Percentiles rank a stretch among this genome's conserved stretches.
These are phyloP conservation scores for Leccinum aurantiacum DNA, from an alignment of 768 basidiomycete species.

Conservation along the genomic window DNA sequence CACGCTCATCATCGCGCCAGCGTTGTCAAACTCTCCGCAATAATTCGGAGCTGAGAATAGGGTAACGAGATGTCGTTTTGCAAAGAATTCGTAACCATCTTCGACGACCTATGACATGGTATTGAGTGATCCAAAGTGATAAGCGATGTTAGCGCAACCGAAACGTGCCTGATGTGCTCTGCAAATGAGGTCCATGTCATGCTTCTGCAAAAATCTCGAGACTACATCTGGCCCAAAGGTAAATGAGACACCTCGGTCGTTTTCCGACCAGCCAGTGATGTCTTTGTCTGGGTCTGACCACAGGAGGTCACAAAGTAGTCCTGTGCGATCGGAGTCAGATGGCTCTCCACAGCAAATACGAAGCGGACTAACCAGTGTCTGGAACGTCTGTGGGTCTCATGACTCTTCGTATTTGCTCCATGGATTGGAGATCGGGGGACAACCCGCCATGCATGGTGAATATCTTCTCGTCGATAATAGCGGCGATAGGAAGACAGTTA, in stretches of 20 bases:
- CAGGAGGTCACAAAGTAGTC: constrained; percentile 91
- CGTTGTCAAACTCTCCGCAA: constrained; percentile 97
- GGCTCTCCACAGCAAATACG: background rate
- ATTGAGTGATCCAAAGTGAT: constrained; percentile 3
- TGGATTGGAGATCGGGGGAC: constrained; percentile 95
- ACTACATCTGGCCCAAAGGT: constrained; percentile 99
- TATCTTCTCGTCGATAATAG: constrained; percentile 99
- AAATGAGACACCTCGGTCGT: constrained; percentile 98
- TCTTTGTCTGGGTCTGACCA: constrained; percentile 99
- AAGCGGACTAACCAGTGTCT: constrained; percentile 73
- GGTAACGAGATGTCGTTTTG: constrained; percentile 95
- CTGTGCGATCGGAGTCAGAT: constrained; percentile 39
- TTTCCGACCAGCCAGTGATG: constrained; percentile 99
- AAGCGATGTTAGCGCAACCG: constrained; percentile 2
- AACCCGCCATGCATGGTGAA: constrained; percentile 99
- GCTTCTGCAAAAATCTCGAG: constrained; percentile 96
- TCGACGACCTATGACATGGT: constrained; percentile 76
- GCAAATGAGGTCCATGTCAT: constrained; percentile 99
- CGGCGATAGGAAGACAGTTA: constrained; percentile 98
- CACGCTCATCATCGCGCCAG: constrained; percentile 99
- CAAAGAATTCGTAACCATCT: constrained; percentile 99
- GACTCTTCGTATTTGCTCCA: constrained; percentile 99
- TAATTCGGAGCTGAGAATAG: constrained; percentile 96
- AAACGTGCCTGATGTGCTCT: constrained; percentile 89
- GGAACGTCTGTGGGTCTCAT: constrained; percentile 99